Base-by-base conservation (phyloP, 2,329 filamentous ascomycete species). In the Beauveria medogensis region DNA sequence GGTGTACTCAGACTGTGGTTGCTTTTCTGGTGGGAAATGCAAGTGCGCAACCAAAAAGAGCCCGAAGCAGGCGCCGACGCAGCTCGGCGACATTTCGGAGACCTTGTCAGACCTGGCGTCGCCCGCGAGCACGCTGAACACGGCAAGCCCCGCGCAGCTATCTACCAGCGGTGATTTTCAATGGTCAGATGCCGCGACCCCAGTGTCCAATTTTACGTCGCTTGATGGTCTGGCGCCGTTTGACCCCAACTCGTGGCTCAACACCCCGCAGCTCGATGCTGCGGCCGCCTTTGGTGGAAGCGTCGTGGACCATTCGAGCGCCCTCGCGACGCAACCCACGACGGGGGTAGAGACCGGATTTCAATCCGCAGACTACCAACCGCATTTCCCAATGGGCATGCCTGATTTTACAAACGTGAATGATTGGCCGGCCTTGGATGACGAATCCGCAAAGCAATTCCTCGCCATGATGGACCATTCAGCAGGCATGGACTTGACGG, bases 1-100 rank as follows among this genome's bases (percentile, higher is more conserved):
- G 12, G 14, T 5, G 2, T 14, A 10, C 5, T 7, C n/a, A 60
- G 59, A 56, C 20, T 61, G 59, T 28, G 53, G 53, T 4, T 61
- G 59, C 28, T 51, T 48, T 22, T 43, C 44, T 16, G 59, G 59
- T 4, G 34, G 41, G 6, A 55, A 56, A 24, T 61, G 59, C 28
- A 52, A n/a, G 57, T 61, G 59, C 40, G 59, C 59, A 8, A 57
- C 53, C n/a, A 61, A 61, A 53, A 61, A 61, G 54, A 61, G 59
- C 37, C 59, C 59, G 1, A 61, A 53, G 28, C 34, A 52, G 28
- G 59, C 52, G 14, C 3, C 59, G 9, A 18, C 12, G 20, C 20
- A 37, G n/a, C 52, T 51, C 9, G 59, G 46, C n/a, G 46, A 57
- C 30, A 48, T 57, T 2, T 57, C 55, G 14, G 55, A 60, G 9